phyloP scores from a whole-genome alignment of 2,329 filamentous ascomycete genomes.

The Botrytis fragariae region DNA sequence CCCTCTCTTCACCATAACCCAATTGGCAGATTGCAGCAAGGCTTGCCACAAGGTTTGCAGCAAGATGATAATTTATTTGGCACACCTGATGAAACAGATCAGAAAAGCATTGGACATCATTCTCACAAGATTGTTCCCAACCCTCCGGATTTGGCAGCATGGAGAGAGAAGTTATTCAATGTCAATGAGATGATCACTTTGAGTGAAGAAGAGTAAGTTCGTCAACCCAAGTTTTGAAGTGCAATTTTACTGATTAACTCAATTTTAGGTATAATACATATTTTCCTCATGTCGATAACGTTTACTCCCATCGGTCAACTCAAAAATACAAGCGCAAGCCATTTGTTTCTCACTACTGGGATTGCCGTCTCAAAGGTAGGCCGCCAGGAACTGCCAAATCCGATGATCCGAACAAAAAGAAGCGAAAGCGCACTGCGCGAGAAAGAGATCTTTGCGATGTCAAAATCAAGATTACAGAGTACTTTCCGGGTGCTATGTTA shows the following conservation, averaged over 20 bases:
- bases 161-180: constrained; percentile 71
- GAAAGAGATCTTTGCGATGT: constrained; percentile 80
- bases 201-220: constrained; percentile 67
- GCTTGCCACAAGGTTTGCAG: constrained; percentile 3
- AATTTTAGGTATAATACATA: constrained; percentile 68
- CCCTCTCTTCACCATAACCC: constrained; percentile 38
- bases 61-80: constrained; percentile 43
- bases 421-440: constrained; percentile 71
- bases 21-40: constrained; percentile 37
- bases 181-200: constrained; percentile 71
- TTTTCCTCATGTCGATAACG: constrained; percentile 80
- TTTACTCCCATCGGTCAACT: constrained; percentile 80
- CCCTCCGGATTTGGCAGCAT: constrained; percentile 65
- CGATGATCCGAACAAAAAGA: constrained; percentile 77
- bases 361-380: constrained; percentile 76
- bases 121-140: constrained; percentile 58
- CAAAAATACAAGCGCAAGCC: constrained; percentile 78
- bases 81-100: constrained; percentile 40
- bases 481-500: constrained; percentile 55
- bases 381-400: constrained; percentile 78
- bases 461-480: constrained; percentile 83
- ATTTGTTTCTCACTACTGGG: constrained; percentile 83
- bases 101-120: constrained; percentile 51
- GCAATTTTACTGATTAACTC: constrained; percentile 21
- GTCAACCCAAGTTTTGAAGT: neutral